Percentiles rank a stretch among this genome's conserved stretches.
These are phyloP conservation scores for Populus tomentosa DNA, from an alignment of 441 rosid species.

Conservation along the genomic window DNA sequence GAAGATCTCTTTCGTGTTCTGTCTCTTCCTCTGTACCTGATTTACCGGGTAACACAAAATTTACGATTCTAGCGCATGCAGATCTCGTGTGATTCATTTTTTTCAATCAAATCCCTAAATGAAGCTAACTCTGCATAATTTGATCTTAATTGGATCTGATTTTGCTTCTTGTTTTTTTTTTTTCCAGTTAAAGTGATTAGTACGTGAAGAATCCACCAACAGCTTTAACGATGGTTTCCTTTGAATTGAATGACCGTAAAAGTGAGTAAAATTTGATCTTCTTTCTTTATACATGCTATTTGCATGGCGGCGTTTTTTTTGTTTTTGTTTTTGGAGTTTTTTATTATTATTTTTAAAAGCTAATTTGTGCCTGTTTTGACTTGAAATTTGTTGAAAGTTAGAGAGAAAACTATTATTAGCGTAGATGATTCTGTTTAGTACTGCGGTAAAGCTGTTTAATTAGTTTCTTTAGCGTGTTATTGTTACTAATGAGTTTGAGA, in stretches of 20 bases:
- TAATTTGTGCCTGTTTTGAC: not conserved
- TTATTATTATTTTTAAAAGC: not conserved
- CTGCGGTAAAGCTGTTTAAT: not conserved
- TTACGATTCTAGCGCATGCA: not conserved
- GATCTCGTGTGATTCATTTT: conserved; percentile 4
- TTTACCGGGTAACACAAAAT: not conserved
- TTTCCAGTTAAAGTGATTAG: conserved; percentile 8
- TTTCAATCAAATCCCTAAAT: not conserved
- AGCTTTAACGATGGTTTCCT: conserved; percentile 47
- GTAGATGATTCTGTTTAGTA: not conserved
- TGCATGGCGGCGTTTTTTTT: not conserved
- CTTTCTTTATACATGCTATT: not conserved
- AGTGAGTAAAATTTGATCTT: conserved; percentile 31
- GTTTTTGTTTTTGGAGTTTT: not conserved
- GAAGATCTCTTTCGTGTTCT: not conserved
- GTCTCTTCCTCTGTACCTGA: not conserved
- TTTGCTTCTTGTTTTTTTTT: not conserved
- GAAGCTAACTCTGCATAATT: not conserved
- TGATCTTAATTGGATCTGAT: not conserved
- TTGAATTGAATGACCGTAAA: conserved; percentile 72
- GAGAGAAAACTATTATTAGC: not conserved
- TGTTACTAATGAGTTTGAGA: not conserved
- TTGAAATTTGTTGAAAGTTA: not conserved
- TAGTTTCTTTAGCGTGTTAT: not conserved
- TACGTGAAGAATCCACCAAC: conserved; percentile 11